These are phyloP conservation scores for Pythium rhizo-oryzae DNA, from an alignment of 352 stramenopile species.

Conservation along the genomic window DNA sequence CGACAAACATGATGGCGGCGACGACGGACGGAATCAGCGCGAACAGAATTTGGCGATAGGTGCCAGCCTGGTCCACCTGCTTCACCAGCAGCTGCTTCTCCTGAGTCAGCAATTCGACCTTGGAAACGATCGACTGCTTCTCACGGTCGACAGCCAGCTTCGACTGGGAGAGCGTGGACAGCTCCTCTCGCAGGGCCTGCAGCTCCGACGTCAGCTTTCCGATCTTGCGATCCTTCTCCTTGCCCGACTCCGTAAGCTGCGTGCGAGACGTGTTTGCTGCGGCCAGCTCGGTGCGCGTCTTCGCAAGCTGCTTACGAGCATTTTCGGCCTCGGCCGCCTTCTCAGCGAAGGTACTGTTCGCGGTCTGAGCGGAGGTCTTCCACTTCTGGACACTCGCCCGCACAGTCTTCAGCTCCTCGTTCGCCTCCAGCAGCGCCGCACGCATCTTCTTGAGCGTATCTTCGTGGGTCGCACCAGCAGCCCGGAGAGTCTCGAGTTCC, in stretches of 20 bases:
- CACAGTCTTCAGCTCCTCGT: slow-evolving; percentile 79
- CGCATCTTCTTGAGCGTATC: slow-evolving; percentile 76
- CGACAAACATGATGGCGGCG: slow-evolving; percentile 52
- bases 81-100: slow-evolving; percentile 48
- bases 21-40: slow-evolving; percentile 58
- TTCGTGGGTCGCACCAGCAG: slow-evolving; percentile 47
- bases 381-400: slow-evolving; percentile 68
- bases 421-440: slow-evolving; percentile 61
- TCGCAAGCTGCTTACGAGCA: slow-evolving; percentile 64
- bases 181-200: slow-evolving; percentile 46
- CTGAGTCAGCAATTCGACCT: slow-evolving; percentile 38
- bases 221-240: slow-evolving; percentile 77
- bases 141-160: slow-evolving; percentile 26
- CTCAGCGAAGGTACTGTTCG: slow-evolving; percentile 62
- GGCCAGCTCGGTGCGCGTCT: slow-evolving; percentile 47
- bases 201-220: slow-evolving; percentile 61
- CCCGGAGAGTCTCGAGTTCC: slow-evolving; percentile 49
- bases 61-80: slow-evolving; percentile 54
- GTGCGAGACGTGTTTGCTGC: slow-evolving; percentile 48
- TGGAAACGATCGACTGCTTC: slow-evolving; percentile 32
- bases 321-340: slow-evolving; percentile 72
- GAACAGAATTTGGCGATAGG: slow-evolving; percentile 60
- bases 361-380: slow-evolving; percentile 67
- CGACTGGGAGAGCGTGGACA: slow-evolving; percentile 32
- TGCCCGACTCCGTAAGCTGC: slow-evolving; percentile 52